A percentile compares a stretch with the other conserved stretches of the same genome.
phyloP scores from a whole-genome alignment of 2,329 filamentous ascomycete genomes.

The Cryphonectria japonica region DNA sequence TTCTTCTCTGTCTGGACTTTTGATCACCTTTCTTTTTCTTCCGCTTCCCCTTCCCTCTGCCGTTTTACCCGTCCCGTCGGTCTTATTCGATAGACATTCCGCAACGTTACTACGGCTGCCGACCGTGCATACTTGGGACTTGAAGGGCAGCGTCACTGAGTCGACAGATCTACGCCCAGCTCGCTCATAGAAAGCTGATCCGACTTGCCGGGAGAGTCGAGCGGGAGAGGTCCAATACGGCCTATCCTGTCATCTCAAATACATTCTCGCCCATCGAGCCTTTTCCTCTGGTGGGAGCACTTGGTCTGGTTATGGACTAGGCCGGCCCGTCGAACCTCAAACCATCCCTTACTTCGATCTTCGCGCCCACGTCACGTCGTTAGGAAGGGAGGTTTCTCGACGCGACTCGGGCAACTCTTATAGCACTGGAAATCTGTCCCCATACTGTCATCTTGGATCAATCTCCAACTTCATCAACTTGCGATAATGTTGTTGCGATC shows the following conservation, averaged over 20 bases:
- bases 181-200: not conserved
- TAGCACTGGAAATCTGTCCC: not conserved
- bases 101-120: not conserved
- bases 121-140: not conserved
- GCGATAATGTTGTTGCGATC: conserved; percentile 23
- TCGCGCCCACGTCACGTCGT: conserved; percentile 1
- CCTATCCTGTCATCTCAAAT: not conserved
- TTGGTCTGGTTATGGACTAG: conserved; percentile 3
- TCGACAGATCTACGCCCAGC: not conserved
- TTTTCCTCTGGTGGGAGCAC: not conserved
- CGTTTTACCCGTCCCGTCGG: not conserved
- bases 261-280: not conserved
- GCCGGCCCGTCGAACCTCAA: not conserved
- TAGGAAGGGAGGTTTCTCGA: conserved; percentile 6
- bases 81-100: not conserved
- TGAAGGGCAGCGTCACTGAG: not conserved
- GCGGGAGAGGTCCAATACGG: not conserved
- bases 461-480: not conserved
- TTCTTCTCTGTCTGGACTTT: not conserved
- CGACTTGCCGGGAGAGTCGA: not conserved
- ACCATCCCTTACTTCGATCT: conserved; percentile 9
- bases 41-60: not conserved
- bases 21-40: conserved; percentile 9
- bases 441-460: not conserved
- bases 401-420: not conserved